Evolutionary conservation across 495 filamentous ascomycete genomes (phyloP).

Genomic region (Penicillium pulvis): DNA sequence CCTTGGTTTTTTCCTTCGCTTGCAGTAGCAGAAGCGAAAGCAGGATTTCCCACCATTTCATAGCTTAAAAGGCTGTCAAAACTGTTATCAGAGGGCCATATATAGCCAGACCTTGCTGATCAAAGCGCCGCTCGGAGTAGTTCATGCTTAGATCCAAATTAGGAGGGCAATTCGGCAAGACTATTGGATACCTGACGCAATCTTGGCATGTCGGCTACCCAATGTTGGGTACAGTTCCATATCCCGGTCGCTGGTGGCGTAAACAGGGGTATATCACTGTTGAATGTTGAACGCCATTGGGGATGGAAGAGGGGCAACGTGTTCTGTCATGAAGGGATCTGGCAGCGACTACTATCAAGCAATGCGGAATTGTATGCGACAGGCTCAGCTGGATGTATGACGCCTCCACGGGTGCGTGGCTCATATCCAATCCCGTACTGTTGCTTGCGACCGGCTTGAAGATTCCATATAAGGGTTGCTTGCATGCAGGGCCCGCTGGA

Average conservation of each 20-base stretch:
- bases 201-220: constrained; percentile 3
- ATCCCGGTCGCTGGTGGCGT: constrained; percentile 4
- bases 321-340: constrained; percentile 17
- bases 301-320: neutral
- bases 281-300: constrained; percentile 3
- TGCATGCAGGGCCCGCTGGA: constrained; percentile 14
- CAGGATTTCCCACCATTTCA: constrained; percentile 11
- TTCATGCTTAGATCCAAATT: constrained; percentile 5
- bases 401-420: constrained; percentile 2
- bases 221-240: constrained; percentile 10
- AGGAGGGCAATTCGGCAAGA: constrained; percentile 7
- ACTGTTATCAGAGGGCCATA: constrained; percentile 8
- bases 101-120: constrained; percentile 12
- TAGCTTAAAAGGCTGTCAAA: constrained; percentile 11
- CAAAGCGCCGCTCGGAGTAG: neutral
- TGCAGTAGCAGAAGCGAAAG: neutral
- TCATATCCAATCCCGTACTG: constrained; percentile 12
- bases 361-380: constrained; percentile 1
- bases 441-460: constrained; percentile 11
- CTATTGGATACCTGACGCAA: constrained; percentile 19
- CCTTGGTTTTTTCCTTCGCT: constrained; percentile 1
- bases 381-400: constrained; percentile 18
- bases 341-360: constrained; percentile 1
- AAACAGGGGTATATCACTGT: neutral
- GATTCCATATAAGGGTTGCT: constrained; percentile 19